Conservation (phyloP, 208 protist genomes). For the Leishmania aethiopica region DNA sequence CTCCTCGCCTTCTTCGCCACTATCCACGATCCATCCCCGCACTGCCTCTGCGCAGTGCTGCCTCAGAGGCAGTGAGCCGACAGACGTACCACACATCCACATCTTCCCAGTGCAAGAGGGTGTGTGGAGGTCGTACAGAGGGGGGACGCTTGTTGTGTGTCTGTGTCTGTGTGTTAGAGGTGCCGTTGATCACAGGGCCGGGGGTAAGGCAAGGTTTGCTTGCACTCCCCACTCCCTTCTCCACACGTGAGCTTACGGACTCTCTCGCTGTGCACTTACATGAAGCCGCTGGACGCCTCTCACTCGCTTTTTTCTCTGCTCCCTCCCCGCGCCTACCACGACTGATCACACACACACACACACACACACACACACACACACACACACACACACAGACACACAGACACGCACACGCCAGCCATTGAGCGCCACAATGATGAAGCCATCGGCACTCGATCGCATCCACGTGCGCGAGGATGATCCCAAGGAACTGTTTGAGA, state of each 20-base stretch:
- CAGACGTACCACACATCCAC: neutral
- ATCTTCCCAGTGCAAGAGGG: neutral
- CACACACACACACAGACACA: neutral
- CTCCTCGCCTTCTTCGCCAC: neutral
- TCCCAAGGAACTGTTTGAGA: constrained; percentile 83
- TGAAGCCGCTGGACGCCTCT: too few species aligned
- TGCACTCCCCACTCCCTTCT: too few species aligned
- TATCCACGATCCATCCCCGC: neutral
- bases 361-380: neutral
- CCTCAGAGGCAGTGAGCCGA: neutral
- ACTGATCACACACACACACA: neutral
- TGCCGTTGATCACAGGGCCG: neutral
- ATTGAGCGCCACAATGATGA: constrained; percentile 18
- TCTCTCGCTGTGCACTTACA: neutral
- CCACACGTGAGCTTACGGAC: neutral
- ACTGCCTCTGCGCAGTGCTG: neutral
- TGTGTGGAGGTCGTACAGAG: neutral
- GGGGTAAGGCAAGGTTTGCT: neutral
- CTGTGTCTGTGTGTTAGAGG: too few species aligned
- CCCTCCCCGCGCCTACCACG: neutral
- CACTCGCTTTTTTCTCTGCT: neutral
- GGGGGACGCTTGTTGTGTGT: neutral
- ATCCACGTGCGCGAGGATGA: constrained; percentile 72
- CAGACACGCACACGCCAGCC: neutral
- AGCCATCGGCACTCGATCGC: constrained; percentile 43